Conservation (phyloP, 2,329 filamentous ascomycete species). For the Epichloe elymi region DNA sequence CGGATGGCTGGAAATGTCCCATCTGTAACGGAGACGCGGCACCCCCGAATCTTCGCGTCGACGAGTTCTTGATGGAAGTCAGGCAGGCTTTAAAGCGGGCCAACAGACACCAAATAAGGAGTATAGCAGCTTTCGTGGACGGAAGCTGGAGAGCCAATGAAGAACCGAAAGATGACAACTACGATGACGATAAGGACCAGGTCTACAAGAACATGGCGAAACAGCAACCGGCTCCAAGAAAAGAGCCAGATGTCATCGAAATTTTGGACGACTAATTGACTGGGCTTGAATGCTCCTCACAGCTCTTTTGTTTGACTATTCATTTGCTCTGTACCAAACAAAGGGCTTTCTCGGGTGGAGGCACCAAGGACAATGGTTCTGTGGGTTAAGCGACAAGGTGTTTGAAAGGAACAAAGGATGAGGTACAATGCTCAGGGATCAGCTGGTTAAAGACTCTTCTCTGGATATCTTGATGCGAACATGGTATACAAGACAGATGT, state of each 20-base stretch:
- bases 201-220: neutral
- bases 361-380: neutral
- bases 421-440: no score
- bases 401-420: neutral
- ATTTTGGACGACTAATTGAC: slow-evolving; percentile 14
- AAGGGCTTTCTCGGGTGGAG: neutral
- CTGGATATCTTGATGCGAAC: neutral
- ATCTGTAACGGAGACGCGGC: slow-evolving; percentile 68
- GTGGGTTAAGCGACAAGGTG: neutral
- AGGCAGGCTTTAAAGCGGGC: slow-evolving; percentile 32
- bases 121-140: slow-evolving; percentile 16
- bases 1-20: slow-evolving; percentile 77
- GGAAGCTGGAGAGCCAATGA: slow-evolving; percentile 21
- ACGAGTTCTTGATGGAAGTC: slow-evolving; percentile 59
- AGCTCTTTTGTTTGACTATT: neutral
- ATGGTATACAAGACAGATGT: neutral
- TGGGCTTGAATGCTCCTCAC: neutral
- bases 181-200: slow-evolving; percentile 3
- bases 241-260: slow-evolving; percentile 12
- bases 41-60: slow-evolving; percentile 56
- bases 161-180: slow-evolving; percentile 17
- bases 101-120: slow-evolving; percentile 14
- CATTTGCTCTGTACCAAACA: neutral
- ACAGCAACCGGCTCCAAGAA: neutral
- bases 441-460: neutral